Evolutionary conservation across 1,139 yeast genomes (phyloP), one percentile per base, ranked within the genome.

Genomic region (Scheffersomyces illinoinensis): DNA sequence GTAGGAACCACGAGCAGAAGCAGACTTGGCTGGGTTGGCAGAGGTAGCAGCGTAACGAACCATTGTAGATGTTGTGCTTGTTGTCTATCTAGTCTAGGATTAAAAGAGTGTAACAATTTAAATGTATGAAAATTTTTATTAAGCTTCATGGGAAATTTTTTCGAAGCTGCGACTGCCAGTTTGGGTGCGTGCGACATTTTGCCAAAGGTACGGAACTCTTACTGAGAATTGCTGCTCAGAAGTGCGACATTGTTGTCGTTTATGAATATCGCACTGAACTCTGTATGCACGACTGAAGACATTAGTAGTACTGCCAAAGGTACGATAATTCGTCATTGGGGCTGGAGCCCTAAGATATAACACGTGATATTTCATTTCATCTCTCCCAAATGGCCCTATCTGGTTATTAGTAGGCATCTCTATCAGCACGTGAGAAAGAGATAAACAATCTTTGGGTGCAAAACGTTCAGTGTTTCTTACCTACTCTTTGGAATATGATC

Each of bases 1-100:
- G 93, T 93, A 93, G 67, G 98, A 91, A 80, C 98, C 98, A 84
- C 98, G 96, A 79, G 98, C 97, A 79, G 97, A 90, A 78, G 98
- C 98, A 76, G 97, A 91, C 88, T 93, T 93, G 81, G 97, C 96
- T 86, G 99, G 98, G 93, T 95, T 93, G 78, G 96, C 92, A 80
- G 99, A 92, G 79, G 93, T 89, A 83, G 97, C 95, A 87, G 93
- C 96, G 98, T 95, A 95, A 87, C 98, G 82, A 76, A 78, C 82
- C 85, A 81, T 81, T 76, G 67, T 71, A 64, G 63, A 61, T 61
- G 59, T 53, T 33, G 7, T 33, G 43, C 43, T 33, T 60, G 57
- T 26, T 54, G 26, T 48, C 51, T 48, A 48, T 20, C 26, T 48
- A 48, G 51, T 48, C 24, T 21, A 48, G 21, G 24, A 24, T 48